Base-by-base conservation (phyloP, 805 yeast genomes). In the Suhomyces vadensis region DNA sequence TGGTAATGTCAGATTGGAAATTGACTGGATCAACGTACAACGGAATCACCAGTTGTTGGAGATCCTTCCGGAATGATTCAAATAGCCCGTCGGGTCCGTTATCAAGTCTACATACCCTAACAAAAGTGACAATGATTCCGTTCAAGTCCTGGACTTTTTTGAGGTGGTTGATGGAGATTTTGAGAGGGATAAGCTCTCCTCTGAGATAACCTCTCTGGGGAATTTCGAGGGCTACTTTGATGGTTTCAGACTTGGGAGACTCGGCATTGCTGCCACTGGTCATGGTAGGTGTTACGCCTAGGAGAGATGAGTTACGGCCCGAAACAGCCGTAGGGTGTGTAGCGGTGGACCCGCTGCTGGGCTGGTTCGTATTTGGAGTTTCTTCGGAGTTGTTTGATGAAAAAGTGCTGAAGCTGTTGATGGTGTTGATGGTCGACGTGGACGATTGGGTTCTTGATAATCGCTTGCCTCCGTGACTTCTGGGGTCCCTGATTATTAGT, bases 11-110 rank as follows among this genome's bases (percentile, higher is more conserved):
- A 31, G 82, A 74, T 13, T 73, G 64, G 31, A 81, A 67, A 1
- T 85, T 75, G 10, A 57, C 67, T 0, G 91, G 88, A 58, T 88
- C 91, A n/a, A 88, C 79, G 50, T 81, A 84, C 9, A 90, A 65
- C 1, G 97, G 96, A 1, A 85, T 74, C 1, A 88, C 77, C 26
- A 79, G 75, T 63, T 90, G 97, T 27, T 83, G 78, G 5, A 90
- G 67, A 59, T 90, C 97, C 60, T 90, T 90, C 44, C 97, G 70
- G 61, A 84, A 90, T 1, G 92, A 77, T 60, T 85, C 83, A 43
- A 77, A 73, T 43, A 83, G 75, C 41, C 81, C 75, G 54, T 79
- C 81, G n/a, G 75, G 73, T 0, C 82, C 82, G 49, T 74, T 65
- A 48, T 76, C 81, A 47, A 75, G 64, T 10, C 94, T 73, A 51